Evolutionary conservation across 345 rosid genomes (phyloP), one percentile per base, ranked within the genome.

Genomic region (Acer campestre): DNA sequence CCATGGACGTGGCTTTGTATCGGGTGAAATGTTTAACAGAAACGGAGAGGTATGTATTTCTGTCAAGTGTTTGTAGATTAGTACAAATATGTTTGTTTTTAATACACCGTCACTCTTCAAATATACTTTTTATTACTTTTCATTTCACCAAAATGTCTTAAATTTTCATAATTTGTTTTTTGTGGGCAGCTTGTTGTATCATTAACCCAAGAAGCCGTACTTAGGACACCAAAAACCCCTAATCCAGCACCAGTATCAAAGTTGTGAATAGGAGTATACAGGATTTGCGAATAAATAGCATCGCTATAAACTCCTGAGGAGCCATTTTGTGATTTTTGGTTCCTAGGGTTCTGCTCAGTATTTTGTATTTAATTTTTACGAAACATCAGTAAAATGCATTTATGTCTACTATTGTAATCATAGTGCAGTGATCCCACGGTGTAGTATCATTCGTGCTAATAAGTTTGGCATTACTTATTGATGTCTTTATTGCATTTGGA

Each of bases 201-300:
- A 0, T 27, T 90, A 71, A 82, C 86, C 53, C 99, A 96, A 85
- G 98, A 96, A 83, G 95, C 93, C n/a, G 85, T 94, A 59, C 78
- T 91, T 65, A 87, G 97, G 85, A 82, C 76, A 77, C 85, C 81
- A 71, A 80, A 77, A 68, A 23, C 76, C 70, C 88, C 85, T 6
- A 79, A 75, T 31, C 84, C 85, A 5, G 51, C 87, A 1, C 23
- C 84, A 40, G 62, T 77, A 29, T 91, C 99, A 9, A 96, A 91
- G 89, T 88, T 96, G 27, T 96, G 89, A 94, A 76, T 38, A 3
- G 27, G 78, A 16, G 58, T 66, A 17, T 10, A 11, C 9, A 25
- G 22, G 10, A 74, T 2, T 51, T 14, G 44, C 6, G n/a, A 2
- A 11, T 20, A 42, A 44, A 1, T 5, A 44, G 56, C 49, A 12